phyloP scores from a whole-genome alignment of 345 rosid species.

The Isatis tinctoria region DNA sequence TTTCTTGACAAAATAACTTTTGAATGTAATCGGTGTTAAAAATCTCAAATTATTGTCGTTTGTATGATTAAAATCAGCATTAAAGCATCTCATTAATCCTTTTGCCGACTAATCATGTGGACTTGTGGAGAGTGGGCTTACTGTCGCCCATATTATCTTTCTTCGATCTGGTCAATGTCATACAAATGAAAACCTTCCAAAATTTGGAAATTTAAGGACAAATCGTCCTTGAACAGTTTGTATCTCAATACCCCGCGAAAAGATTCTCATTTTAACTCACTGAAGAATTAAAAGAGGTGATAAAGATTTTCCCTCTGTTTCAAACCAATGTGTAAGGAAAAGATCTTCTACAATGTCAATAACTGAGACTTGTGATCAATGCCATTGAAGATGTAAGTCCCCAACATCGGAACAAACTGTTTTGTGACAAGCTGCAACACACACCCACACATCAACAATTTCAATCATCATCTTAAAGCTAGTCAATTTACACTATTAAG shows the following conservation, averaged over 20 bases:
- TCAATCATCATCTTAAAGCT: neutral
- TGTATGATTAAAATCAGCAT: neutral
- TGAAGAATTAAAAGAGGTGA: neutral
- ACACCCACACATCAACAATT: neutral
- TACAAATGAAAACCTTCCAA: neutral
- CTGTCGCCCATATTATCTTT: slow-evolving; percentile 3
- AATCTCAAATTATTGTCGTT: neutral
- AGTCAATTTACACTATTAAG: neutral
- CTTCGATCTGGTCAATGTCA: neutral
- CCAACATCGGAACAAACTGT: slow-evolving; percentile 88
- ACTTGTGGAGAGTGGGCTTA: neutral
- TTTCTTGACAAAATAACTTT: neutral
- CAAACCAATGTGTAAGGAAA: slow-evolving; percentile 5
- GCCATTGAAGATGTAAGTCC: slow-evolving; percentile 88
- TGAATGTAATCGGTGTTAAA: neutral
- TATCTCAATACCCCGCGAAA: no score
- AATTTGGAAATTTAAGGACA: neutral
- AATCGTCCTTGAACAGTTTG: neutral
- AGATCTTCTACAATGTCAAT: slow-evolving; percentile 43
- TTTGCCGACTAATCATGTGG: neutral
- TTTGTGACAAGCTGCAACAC: slow-evolving; percentile 72
- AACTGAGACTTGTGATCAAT: slow-evolving; percentile 93
- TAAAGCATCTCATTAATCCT: neutral
- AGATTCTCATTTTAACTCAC: neutral
- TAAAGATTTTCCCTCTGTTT: slow-evolving; percentile 1